A percentile compares a stretch with the other conserved stretches of the same genome.
phyloP scores from a whole-genome alignment of 2,329 filamentous ascomycete species.

The Zarea fungicola region DNA sequence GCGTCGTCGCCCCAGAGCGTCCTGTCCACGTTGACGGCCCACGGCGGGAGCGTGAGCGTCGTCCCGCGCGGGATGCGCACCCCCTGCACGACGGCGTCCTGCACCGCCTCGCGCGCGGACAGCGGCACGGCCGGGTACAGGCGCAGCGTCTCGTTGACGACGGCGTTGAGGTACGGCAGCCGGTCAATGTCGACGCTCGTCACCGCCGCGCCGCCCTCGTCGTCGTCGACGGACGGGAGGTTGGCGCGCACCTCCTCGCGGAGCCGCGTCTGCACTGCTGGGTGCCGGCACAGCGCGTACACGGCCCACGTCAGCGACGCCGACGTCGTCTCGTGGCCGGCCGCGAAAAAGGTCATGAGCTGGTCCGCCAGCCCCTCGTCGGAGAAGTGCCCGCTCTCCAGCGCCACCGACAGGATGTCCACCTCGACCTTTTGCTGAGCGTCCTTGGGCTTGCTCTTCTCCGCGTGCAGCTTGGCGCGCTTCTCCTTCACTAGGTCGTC shows the following conservation, averaged over 20 bases:
- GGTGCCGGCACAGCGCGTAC: slow-evolving; percentile 63
- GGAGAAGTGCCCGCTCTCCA: slow-evolving; percentile 68
- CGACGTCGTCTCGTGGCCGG: slow-evolving; percentile 76
- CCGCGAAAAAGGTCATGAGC: slow-evolving; percentile 84
- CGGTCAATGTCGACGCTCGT: slow-evolving; percentile 51
- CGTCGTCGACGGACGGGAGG: slow-evolving; percentile 46
- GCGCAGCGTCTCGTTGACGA: slow-evolving; percentile 68
- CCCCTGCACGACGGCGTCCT: slow-evolving; percentile 61
- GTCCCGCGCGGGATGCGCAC: slow-evolving; percentile 66
- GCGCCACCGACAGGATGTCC: slow-evolving; percentile 77
- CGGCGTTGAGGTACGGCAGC: slow-evolving; percentile 67
- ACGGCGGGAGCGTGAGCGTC: slow-evolving; percentile 57
- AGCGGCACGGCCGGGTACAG: slow-evolving; percentile 66
- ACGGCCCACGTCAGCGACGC: slow-evolving; percentile 70
- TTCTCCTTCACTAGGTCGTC: slow-evolving; percentile 66
- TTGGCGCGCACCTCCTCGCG: slow-evolving; percentile 60
- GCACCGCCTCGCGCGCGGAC: slow-evolving; percentile 60
- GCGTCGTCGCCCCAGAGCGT: slow-evolving; percentile 75
- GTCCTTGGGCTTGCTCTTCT: slow-evolving; percentile 25
- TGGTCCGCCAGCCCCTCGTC: slow-evolving; percentile 82
- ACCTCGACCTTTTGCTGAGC: slow-evolving; percentile 42
- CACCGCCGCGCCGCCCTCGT: slow-evolving; percentile 26
- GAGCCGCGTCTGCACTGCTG: slow-evolving; percentile 59
- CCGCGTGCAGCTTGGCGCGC: slow-evolving; percentile 42
- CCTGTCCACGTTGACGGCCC: slow-evolving; percentile 64